Evolutionary conservation across 1,284 basidiomycete species (phyloP), one percentile per base, ranked within the genome.

Genomic region (Ceratobasidium sp.): DNA sequence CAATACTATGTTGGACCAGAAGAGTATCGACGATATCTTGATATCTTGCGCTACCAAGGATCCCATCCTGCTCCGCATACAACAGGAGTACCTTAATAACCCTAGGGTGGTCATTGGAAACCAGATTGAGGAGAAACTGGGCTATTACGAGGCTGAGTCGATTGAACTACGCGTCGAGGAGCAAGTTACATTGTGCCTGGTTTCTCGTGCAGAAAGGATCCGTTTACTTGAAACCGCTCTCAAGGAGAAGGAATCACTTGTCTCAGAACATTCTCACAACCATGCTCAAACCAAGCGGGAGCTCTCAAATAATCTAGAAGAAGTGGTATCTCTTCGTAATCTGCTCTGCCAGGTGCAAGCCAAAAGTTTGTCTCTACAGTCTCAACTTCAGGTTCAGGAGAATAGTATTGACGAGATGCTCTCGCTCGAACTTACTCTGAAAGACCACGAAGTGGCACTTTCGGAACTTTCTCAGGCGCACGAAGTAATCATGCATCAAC

Each of bases 311-410:
- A 5, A 33, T 28, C 28, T 33, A 51, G 64, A 31, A 2, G 64
- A 51, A 26, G n/a, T 49, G 20, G n/a, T 49, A 6, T 17, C 23
- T 49, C 31, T 69, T 39, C 49, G 37, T 3, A 49, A 54, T n/a
- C 8, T 7, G 28, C 53, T 66, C 10, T 37, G 45, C 47, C 45
- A 66, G 26, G 42, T 15, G 8, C 68, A 49, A 26, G 31, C 31
- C 28, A 49, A 63, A 7, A 35, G 53, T 15, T 17, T 26, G 2
- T 42, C 60, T 10, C 58, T 73, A 13, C 63, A 51, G 11, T 60
- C 53, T n/a, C 53, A 68, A 26, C 68, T 77, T 7, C 71, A 77
- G 53, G 28, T 58, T 8, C 51, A 61, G 8, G 69, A 77, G n/a
- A 31, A 13, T 8, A 8, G 28, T 17, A 20, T 23, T 11, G 33